Evolutionary conservation across 148 eudicot species (phyloP), one percentile per base, ranked within the genome.

Genomic region (Rhododendron griersonianum): DNA sequence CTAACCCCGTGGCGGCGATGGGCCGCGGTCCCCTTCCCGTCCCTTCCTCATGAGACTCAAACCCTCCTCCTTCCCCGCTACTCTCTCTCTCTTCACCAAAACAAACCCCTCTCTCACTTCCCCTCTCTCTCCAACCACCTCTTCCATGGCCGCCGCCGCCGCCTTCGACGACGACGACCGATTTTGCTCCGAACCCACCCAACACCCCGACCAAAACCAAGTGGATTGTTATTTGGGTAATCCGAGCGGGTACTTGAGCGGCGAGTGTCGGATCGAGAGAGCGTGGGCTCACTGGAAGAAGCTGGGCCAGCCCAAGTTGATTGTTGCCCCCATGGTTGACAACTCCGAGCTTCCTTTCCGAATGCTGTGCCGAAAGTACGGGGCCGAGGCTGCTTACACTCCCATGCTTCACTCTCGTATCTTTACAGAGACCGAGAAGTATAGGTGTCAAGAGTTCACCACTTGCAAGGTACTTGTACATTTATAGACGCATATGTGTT

Each of bases 301-400:
- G 75, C 80, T 97, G 79, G 99, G 98, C 1, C 86, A 89, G 82
- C 99, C 99, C 65, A 95, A 88, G 85, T 74, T 92, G 90, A 78
- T 95, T 19, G 98, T 97, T 75, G 99, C 99, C 5, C 96, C 99
- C 4, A 95, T 97, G 99, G 98, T 97, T 35, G 99, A 97, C 83
- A 94, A 94, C 87, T 97, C 98, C 10, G 99, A 97, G 92, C 93
- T 97, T 7, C 99, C 99, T 0, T 97, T 97, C 86, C 87, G 98
- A n/a, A 81, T 97, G 93, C 93, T 97, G 44, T 97, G 99, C 75
- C 88, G 98, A 0, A 95, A 93, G 91, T 94, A 94, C 77, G 98
- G 98, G 1, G 99, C 99, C 7, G 85, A 93, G 45, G 99, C 95
- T 47, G 99, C 98, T 71, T 97, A 97, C 78, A 95, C 99, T 0